Evolutionary conservation across 495 filamentous ascomycete species (phyloP), one percentile per base, ranked within the genome.

Genomic region (Xanthoparmelia taractica): DNA sequence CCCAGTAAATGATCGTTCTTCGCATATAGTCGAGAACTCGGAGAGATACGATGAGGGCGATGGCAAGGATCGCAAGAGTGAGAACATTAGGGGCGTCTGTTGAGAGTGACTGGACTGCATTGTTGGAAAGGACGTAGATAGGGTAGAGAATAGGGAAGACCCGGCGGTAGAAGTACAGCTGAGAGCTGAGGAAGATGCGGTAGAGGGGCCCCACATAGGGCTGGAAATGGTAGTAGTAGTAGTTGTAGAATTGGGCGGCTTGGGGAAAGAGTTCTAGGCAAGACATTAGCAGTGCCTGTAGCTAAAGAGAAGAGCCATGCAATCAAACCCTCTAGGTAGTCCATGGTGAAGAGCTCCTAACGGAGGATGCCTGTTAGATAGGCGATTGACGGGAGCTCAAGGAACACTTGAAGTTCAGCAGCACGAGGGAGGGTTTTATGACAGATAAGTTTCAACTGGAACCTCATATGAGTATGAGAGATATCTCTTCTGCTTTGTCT

Each of bases 1-100:
- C 79, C 84, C 89, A 91, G 72, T 83, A 93, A 70, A 91, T 77
- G 59, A 95, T 74, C 4, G 89, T 73, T 41, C 87, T 80, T 56
- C 82, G 83, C 33, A 87, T 73, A 71, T 85, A 84, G 69, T 84
- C 75, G n/a, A 94, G 73, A 59, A 91, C 68, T 69, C 86, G 82
- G 64, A 92, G 73, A 23, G 82, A 81, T 56, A 90, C 57, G 63
- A 90, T 69, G 38, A 92, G 67, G 50, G 83, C 64, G 47, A 85
- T 61, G 1, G 82, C 66, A 18, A 88, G 73, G 41, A 81, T 70
- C 8, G 85, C 69, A 61, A 88, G 73, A 23, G 86, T 83, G 52
- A 84, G 67, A 57, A 90, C 70, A 75, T 89, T 85, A 8, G 81
- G 84, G 68, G 78, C 73, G 31, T 78, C 71, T 57, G 80, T 65